Percentiles rank a stretch among this genome's conserved stretches.
These are phyloP conservation scores for Coemansia sp. DNA, from an alignment of 192 early-diverging fungal genomes.

Conservation along the genomic window DNA sequence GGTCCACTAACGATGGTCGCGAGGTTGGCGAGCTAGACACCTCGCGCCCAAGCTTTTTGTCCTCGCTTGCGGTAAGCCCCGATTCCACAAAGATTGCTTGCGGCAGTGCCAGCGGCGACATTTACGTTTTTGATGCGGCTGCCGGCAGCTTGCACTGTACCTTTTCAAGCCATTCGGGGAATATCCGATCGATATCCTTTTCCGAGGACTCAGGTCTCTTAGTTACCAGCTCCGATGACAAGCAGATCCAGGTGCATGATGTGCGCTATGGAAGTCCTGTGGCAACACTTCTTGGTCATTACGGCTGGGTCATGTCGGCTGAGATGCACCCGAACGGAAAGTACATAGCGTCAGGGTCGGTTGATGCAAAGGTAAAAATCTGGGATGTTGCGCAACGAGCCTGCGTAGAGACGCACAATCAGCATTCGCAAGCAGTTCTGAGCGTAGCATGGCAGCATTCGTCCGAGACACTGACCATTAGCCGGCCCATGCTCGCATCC, in stretches of 20 bases:
- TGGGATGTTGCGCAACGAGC: slow-evolving; percentile 50
- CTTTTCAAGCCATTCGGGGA: slow-evolving; percentile 50
- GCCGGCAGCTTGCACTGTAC: slow-evolving; percentile 33
- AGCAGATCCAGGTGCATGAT: slow-evolving; percentile 51
- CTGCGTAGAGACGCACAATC: slow-evolving; percentile 42
- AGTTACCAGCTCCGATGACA: slow-evolving; percentile 47
- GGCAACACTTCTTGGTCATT: slow-evolving; percentile 42
- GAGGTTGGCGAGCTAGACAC: slow-evolving; percentile 45
- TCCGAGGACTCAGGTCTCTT: slow-evolving; percentile 45
- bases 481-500: slow-evolving; percentile 48
- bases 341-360: slow-evolving; percentile 51
- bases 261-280: slow-evolving; percentile 38
- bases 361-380: slow-evolving; percentile 53
- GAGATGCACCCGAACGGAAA: slow-evolving; percentile 41
- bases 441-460: slow-evolving; percentile 47
- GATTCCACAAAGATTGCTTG: slow-evolving; percentile 42
- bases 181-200: slow-evolving; percentile 47
- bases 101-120: slow-evolving; percentile 34
- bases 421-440: slow-evolving; percentile 48
- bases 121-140: slow-evolving; percentile 45
- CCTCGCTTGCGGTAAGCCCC: slow-evolving; percentile 41
- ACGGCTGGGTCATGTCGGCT: slow-evolving; percentile 50
- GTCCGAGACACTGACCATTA: slow-evolving; percentile 25
- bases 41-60: slow-evolving; percentile 44
- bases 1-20: slow-evolving; percentile 27